Conservation (phyloP, 805 yeast genomes). For the Saturnispora kantuleensis region DNA sequence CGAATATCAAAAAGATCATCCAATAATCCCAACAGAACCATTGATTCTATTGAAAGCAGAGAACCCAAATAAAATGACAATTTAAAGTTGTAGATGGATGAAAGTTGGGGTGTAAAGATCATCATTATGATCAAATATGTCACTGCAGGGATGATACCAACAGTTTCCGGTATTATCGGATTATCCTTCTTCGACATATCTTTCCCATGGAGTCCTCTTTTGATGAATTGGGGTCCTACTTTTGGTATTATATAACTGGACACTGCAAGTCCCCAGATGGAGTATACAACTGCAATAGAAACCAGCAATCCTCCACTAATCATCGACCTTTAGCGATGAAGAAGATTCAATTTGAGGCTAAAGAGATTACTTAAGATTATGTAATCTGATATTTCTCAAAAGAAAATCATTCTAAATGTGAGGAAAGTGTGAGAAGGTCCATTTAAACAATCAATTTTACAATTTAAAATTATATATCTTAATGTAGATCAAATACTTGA, state of each 20-base stretch:
- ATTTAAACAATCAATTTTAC: too few species aligned
- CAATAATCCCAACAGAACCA: slow-evolving; percentile 76
- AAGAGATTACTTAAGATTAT: too few species aligned
- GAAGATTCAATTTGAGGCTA: too few species aligned
- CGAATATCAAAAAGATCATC: slow-evolving; percentile 93
- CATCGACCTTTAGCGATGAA: neutral
- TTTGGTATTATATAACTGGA: slow-evolving; percentile 59
- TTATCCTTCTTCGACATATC: slow-evolving; percentile 71
- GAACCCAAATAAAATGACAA: slow-evolving; percentile 83
- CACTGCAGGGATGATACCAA: slow-evolving; percentile 84
- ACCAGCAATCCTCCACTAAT: slow-evolving; percentile 31
- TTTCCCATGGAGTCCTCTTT: slow-evolving; percentile 74
- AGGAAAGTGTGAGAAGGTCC: too few species aligned
- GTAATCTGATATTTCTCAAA: too few species aligned
- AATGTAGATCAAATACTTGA: too few species aligned
- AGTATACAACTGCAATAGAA: slow-evolving; percentile 54
- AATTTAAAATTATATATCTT: too few species aligned
- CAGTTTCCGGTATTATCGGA: slow-evolving; percentile 78
- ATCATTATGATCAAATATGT: slow-evolving; percentile 75
- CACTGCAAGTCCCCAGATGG: slow-evolving; percentile 53
- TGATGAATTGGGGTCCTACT: slow-evolving; percentile 55
- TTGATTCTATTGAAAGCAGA: slow-evolving; percentile 71
- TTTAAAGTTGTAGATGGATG: slow-evolving; percentile 65
- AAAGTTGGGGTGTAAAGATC: slow-evolving; percentile 78
- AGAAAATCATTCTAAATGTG: too few species aligned